phyloP scores from a whole-genome alignment of 2,329 filamentous ascomycete species.

The Aphanoascus verrucosus region DNA sequence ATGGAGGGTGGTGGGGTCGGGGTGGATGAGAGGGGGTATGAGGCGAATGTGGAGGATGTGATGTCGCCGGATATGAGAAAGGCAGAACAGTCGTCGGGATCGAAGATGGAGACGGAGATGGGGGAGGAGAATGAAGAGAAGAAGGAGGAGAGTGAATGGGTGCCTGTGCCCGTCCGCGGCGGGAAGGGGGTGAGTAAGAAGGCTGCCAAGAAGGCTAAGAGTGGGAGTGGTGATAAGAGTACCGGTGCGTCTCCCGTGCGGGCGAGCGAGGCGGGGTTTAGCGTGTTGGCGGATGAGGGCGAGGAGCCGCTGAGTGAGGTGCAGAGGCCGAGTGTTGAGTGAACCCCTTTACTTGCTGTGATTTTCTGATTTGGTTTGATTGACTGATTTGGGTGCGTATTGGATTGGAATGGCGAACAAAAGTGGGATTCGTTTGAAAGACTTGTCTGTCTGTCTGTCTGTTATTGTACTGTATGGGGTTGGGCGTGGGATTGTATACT shows the following conservation, averaged over 20 bases:
- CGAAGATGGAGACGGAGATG: background rate
- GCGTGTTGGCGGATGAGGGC: background rate
- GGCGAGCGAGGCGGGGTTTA: background rate
- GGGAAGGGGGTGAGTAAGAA: background rate
- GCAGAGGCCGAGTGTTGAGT: background rate
- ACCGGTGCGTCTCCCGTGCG: background rate
- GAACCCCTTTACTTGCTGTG: too few relatives aligned
- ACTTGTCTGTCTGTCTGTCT: too few relatives aligned
- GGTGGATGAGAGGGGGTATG: constrained; percentile 7
- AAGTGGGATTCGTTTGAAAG: too few relatives aligned
- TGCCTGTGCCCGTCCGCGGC: background rate
- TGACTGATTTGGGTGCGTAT: too few relatives aligned
- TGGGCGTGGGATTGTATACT: too few relatives aligned
- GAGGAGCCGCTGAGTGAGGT: background rate
- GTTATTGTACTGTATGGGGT: too few relatives aligned
- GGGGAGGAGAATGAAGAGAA: too few relatives aligned
- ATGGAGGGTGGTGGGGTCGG: too few relatives aligned
- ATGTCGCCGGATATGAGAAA: background rate
- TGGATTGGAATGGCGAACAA: too few relatives aligned
- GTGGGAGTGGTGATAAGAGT: background rate
- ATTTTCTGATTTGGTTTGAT: too few relatives aligned
- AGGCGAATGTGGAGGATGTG: constrained; percentile 6
- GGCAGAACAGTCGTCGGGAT: background rate
- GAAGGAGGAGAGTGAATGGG: background rate
- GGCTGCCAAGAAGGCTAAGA: background rate